These are phyloP conservation scores for Yamadazyma conglobata DNA, from an alignment of 1,139 yeast genomes.

Conservation along the genomic window DNA sequence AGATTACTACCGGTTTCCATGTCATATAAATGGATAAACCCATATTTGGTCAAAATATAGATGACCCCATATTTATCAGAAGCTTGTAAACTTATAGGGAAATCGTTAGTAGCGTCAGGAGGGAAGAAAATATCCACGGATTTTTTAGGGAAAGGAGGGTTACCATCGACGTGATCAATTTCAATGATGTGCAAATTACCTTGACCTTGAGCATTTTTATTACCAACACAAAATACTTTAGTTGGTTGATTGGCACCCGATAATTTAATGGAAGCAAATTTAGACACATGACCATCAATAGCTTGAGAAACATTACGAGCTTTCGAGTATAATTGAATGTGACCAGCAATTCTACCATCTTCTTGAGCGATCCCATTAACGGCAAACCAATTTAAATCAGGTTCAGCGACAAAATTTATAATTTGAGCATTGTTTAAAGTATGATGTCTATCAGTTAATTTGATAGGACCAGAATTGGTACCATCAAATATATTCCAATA, in stretches of 20 bases:
- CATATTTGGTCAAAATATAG: constrained; percentile 89
- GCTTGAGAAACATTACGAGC: constrained; percentile 93
- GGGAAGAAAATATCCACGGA: constrained; percentile 94
- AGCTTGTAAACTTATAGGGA: constrained; percentile 91
- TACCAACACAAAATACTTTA: constrained; percentile 86
- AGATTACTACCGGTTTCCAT: constrained; percentile 88
- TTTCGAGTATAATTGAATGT: constrained; percentile 86
- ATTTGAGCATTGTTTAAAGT: constrained; percentile 80
- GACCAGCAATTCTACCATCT: constrained; percentile 93
- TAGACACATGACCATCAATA: constrained; percentile 96
- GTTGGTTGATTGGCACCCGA: constrained; percentile 76
- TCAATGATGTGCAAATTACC: constrained; percentile 91
- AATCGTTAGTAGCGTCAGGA: constrained; percentile 92
- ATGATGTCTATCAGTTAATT: constrained; percentile 81
- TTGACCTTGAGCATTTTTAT: constrained; percentile 80
- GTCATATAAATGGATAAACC: constrained; percentile 94
- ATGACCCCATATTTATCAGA: constrained; percentile 83
- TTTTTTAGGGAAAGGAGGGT: constrained; percentile 86
- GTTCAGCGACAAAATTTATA: constrained; percentile 84
- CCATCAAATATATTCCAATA: constrained; percentile 87
- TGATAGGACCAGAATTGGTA: constrained; percentile 69
- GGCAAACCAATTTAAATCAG: constrained; percentile 87
- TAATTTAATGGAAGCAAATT: constrained; percentile 72
- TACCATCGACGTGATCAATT: constrained; percentile 87
- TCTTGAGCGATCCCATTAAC: constrained; percentile 94